Base-by-base conservation (phyloP, 73 alveolate species). In the Effrenium voratum region DNA sequence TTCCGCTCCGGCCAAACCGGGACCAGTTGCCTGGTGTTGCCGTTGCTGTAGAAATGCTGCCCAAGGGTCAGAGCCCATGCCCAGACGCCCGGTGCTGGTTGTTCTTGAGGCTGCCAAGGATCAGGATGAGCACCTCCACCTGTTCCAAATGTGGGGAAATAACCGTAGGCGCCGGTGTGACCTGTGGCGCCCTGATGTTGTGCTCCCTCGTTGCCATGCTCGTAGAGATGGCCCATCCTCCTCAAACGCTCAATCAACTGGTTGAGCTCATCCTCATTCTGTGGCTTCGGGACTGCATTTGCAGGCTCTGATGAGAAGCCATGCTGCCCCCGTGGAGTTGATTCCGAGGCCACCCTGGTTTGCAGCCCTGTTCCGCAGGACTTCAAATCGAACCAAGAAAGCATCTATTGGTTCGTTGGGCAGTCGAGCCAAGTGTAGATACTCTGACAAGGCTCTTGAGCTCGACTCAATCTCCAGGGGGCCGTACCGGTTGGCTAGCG, bases 341-440 rank as follows among this genome's bases (percentile, higher is more conserved):
- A 72, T n/a, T 30, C 24, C 77, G 28, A 90, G 26, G 43, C 87
- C 87, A 2, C 88, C 86, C 30, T 59, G 41, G 24, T 90, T 76
- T 44, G 1, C 41, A 5, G 88, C 97, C 22, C 97, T 44, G 34
- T 40, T 41, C 16, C 55, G 52, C 43, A 90, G 45, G 36, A 90
- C 88, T 8, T 70, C 97, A 47, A 90, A 90, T 3, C 97, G 86
- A 5, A n/a, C 41, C 13, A 90, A 60, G 30, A 80, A 6, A 1
- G 57, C 45, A 47, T 90, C 97, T 0, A 90, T 68, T 75, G 52
- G 66, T 41, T 90, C 97, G n/a, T 49, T 24, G n/a, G 45, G 30
- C 32, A 90, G 10, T 44, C 86, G 46, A 19, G 44, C 22, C 28
- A 90, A 90, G 22, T 46, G 19, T 88, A 90, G 66, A 30, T 68